Base-by-base conservation (phyloP, 1,284 basidiomycete species). In the Exsudoporus floridanus region DNA sequence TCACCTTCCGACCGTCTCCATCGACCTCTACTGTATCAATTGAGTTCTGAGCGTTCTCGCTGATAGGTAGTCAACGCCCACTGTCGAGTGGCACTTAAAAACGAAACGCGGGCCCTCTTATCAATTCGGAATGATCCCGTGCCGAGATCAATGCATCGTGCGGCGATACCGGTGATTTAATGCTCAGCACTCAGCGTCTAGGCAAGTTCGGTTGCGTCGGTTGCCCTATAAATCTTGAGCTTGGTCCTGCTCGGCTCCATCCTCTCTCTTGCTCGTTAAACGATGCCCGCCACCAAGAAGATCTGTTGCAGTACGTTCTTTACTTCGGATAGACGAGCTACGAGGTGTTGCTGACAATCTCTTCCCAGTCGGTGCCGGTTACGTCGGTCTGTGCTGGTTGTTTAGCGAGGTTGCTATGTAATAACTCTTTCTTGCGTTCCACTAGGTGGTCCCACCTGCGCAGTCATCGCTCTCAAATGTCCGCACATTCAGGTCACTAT, bases 401-500 rank as follows among this genome's bases (percentile, higher is more conserved):
- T 53, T 46, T 27, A 9, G 16, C 4, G 1, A 30, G 21, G 19
- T 35, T 42, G 21, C 31, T 14, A 38, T 33, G 35, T 28, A 25
- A 51, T 56, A 46, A 60, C 50, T 19, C 57, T 43, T 53, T 41
- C 50, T 36, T 40, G 19, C 14, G 16, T 41, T 38, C 39, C 27
- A 13, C 31, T 60, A 92, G 91, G 91, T 71, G 92, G 93, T 42
- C 92, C 92, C 33, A 98, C 95, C 39, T 98, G 94, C 73, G 90
- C 94, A 39, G 92, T 98, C 65, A 92, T 97, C 60, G 93, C 92
- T n/a, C 79, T 91, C 67, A 94, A 91, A 72, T 96, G 94, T 75
- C 94, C 96, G 49, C 83, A 97, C 71, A 92, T 98, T 77, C 77
- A 78, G 53, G 96, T 98, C 70, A 98, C 92, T 67, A 99, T 99